These are phyloP conservation scores for Eucalyptus urophylla DNA, from an alignment of 345 rosid species.

Conservation along the genomic window DNA sequence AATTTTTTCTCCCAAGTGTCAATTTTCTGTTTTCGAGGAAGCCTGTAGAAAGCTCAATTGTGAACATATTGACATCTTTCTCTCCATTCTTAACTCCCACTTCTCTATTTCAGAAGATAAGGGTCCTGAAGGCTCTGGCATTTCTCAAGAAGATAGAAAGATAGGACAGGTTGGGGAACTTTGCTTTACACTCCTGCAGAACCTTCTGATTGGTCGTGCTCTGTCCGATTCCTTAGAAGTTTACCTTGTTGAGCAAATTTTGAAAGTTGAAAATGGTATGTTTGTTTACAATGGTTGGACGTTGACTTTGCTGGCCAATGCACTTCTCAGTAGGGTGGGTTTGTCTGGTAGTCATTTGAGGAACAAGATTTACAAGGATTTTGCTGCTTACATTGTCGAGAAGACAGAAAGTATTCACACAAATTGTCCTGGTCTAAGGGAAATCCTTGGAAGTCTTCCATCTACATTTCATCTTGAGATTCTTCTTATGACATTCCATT, in stretches of 20 bases:
- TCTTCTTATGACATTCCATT: constrained; percentile 84
- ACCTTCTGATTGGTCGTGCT: constrained; percentile 45
- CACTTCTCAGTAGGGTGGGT: constrained; percentile 49
- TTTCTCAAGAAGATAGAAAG: constrained; percentile 51
- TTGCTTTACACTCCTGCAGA: constrained; percentile 62
- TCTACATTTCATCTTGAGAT: constrained; percentile 83
- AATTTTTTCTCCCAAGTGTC: constrained; percentile 65
- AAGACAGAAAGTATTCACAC: constrained; percentile 36
- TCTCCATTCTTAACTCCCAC: constrained; percentile 46
- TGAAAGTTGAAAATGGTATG: constrained; percentile 55
- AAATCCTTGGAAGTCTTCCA: constrained; percentile 64
- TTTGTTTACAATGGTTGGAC: constrained; percentile 66
- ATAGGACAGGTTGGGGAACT: constrained; percentile 33
- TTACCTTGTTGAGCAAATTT: constrained; percentile 60
- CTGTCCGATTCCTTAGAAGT: constrained; percentile 60
- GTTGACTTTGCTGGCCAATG: constrained; percentile 59
- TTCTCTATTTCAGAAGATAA: constrained; percentile 26
- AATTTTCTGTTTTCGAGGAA: constrained; percentile 55
- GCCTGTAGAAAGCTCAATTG: constrained; percentile 46
- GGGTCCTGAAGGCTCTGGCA: constrained; percentile 26
- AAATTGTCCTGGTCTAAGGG: constrained; percentile 42
- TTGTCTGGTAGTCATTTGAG: constrained; percentile 59
- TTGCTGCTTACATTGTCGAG: constrained; percentile 44
- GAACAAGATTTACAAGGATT: constrained; percentile 41
- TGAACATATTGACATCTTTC: constrained; percentile 68